Base-by-base conservation (phyloP, 2,329 filamentous ascomycete species). In the Colletotrichum filicis region DNA sequence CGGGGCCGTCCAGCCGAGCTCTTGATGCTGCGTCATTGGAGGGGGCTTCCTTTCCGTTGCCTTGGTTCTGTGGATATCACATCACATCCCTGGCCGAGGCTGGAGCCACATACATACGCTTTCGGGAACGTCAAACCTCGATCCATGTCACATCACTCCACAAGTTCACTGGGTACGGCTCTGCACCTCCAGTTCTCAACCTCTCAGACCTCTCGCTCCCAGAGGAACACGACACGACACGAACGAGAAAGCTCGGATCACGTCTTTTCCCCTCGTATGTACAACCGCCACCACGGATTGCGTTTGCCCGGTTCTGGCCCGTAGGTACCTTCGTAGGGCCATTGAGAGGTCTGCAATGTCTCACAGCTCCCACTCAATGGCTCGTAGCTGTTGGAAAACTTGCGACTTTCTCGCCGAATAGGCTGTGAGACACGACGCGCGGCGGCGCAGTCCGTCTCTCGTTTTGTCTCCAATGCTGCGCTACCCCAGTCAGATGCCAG, bases 11-110 rank as follows among this genome's bases (percentile, higher is more conserved):
- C 65, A 49, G 28, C 61, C 22, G 8, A 42, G 46, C 61, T 49
- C 4, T 71, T n/a, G 19, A 56, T 22, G 61, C 70, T 74, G 73
- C 73, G 73, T 74, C 73, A 74, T 74, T 73, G 73, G 73, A 57
- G 57, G 49, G 42, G 42, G 26, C 1, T 59, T 52, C 55, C 60
- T 49, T 7, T 22, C 73, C 62, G 35, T 57, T 69, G 42, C 70
- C 73, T 74, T 74, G 73, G 53, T 74, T 74, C 57, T 53, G 42
- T 56, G 63, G 49, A 19, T 32, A 35, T 35, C 32, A 70, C 42
- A 35, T 30, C 35, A 49, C 28, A 28, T 35, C 42, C 26, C 42
- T 26, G 42, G 56, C 65, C 37, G 37, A 16, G 37, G 37, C 37
- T 42, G 37, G 64, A 52, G 52, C 32, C 32, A 32, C 32, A 35